Conservation (phyloP, 441 rosid species). For the Euphorbia schlechtendalii region DNA sequence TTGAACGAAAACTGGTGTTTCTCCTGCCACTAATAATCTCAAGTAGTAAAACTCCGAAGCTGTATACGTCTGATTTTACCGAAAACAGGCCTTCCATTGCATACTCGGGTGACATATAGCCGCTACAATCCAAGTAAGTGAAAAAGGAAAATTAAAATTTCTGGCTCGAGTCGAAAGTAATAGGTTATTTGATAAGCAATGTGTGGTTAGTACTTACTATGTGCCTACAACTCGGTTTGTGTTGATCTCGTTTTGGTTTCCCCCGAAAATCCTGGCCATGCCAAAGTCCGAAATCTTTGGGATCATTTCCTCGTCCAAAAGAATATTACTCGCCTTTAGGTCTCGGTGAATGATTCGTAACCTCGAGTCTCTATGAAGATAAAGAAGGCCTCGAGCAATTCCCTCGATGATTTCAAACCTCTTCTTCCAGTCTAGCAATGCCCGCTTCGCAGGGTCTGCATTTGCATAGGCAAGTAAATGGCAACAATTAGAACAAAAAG, state of each 20-base stretch:
- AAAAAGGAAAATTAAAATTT: too few species aligned
- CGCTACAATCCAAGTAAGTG: conserved; percentile 27
- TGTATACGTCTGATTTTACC: conserved; percentile 56
- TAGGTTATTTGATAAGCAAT: too few species aligned
- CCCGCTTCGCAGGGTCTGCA: conserved; percentile 1
- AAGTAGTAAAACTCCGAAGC: conserved; percentile 56
- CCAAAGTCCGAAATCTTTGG: conserved; percentile 30
- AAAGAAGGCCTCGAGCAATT: conserved; percentile 19
- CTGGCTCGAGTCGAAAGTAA: neutral
- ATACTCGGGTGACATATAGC: conserved; percentile 76
- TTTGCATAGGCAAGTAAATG: neutral
- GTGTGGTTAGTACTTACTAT: conserved; percentile 8
- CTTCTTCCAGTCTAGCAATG: conserved; percentile 10
- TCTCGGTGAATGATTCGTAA: conserved; percentile 21
- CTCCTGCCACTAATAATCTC: conserved; percentile 51
- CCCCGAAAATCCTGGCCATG: conserved; percentile 18
- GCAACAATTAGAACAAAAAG: too few species aligned
- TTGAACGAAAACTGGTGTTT: conserved; percentile 37
- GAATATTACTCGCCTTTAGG: conserved; percentile 14
- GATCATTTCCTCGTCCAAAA: conserved; percentile 16
- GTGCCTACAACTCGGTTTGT: conserved; percentile 21
- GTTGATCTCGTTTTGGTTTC: conserved; percentile 8
- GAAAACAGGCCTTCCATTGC: conserved; percentile 63
- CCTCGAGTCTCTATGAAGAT: conserved; percentile 23
- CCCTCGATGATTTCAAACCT: conserved; percentile 12